Base-by-base conservation (phyloP, 1,284 basidiomycete genomes). In the Anthracocystis panici-leucophaei region DNA sequence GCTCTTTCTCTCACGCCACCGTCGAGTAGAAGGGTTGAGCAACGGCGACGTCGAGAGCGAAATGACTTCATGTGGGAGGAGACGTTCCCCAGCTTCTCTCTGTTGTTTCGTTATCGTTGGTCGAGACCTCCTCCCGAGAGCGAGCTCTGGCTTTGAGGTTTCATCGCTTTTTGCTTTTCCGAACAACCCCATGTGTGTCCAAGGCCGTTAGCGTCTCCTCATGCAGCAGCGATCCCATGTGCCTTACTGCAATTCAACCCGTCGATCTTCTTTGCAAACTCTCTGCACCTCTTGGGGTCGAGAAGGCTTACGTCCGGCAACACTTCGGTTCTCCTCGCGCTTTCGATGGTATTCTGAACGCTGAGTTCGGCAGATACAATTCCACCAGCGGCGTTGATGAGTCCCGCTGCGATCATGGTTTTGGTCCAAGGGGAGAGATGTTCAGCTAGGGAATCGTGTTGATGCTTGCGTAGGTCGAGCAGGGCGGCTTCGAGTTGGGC, bases 271-370 rank as follows among this genome's bases (percentile, higher is more conserved):
- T 11, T 25, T 8, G 21, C 40, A n/a, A 51, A 56, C 23, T 21
- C 2, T 18, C 5, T 21, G 40, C 60, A 63, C 23, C 48, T 63
- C 48, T 14, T 23, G 1, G 10, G 1, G 29, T 63, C 60, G 23
- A 63, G 21, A 25, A 49, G 41, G 10, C 16, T 35, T 18, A 62
- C 55, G 16, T 61, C 50, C 11, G 58, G 55, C 54, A 63, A 16
- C 14, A 38, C 20, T 1, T 23, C 12, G 9, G 31, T 27, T 8
- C 18, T 21, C 3, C 10, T 21, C 7, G 5, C 33, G 14, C n/a
- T 41, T 31, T 69, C 56, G 20, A 69, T 21, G 1, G 60, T 41
- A n/a, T 50, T 57, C 18, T 69, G 46, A 6, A 42, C 35, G 21
- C 41, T 53, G 31, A 68, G 42, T 23, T 58, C 65, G 2, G 65